Base-by-base conservation (phyloP, 768 basidiomycete species). In the Mycena amicta region DNA sequence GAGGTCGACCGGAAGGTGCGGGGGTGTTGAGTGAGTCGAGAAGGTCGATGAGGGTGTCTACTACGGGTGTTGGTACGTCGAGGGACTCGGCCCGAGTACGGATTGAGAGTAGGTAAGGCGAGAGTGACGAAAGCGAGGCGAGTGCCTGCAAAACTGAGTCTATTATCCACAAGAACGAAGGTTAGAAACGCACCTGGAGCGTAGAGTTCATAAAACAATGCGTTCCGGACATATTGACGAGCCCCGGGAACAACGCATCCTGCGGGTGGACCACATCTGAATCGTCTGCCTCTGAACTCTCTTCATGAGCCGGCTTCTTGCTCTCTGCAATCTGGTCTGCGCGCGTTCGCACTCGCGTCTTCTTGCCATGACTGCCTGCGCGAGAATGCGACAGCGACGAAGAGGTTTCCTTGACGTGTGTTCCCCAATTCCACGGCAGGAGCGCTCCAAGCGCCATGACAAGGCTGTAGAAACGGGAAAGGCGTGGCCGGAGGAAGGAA, bases 171-270 rank as follows among this genome's bases (percentile, higher is more conserved):
- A 29, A 25, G 27, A 41, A 28, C 12, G 4, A 25, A 50, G 18
- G 45, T 25, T 2, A 11, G 26, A 2, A 39, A 68, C 70, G 69
- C 66, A 84, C 92, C 83, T 98, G 96, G 11, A 98, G 77, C 2
- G 94, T 94, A 13, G 96, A 95, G 71, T 98, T 96, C 87, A 98
- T 92, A 78, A 97, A 98, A 70, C 96, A 98, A 63, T 96, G 92
- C 52, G 94, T 96, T 12, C 95, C 95, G 8, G 94, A 95, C 33
- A 95, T 89, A 67, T 98, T 98, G 68, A 97, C 90, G 50, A 98
- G 87, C 0, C 95, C 95, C 2, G 95, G 90, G 72, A 92, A 97
- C 66, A 86, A 81, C 22, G 80, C 78, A 16, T 80, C 74, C 26
- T 75, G 72, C n/a, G 71, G 60, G 45, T 51, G 52, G 16, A 56